Evolutionary conservation across 768 basidiomycete species (phyloP).

Genomic region (Lactarius indigo): DNA sequence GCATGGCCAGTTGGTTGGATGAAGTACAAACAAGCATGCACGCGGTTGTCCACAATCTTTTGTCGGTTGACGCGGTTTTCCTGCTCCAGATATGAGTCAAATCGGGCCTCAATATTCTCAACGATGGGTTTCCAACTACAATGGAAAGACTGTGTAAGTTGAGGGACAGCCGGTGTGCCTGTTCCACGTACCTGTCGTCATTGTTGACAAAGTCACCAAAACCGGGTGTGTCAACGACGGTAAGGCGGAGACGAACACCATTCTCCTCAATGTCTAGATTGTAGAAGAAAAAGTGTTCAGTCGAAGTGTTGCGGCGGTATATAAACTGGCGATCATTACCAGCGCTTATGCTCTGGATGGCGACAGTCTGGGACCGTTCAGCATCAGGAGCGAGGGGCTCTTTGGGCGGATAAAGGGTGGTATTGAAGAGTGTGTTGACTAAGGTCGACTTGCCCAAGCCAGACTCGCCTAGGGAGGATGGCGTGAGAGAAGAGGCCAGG

Average conservation of each 20-base stretch:
- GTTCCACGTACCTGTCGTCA: slow-evolving; percentile 72
- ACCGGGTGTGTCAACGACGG: slow-evolving; percentile 99
- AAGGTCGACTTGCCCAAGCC: slow-evolving; percentile 98
- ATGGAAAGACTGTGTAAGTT: slow-evolving; percentile 25
- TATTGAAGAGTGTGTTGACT: slow-evolving; percentile 98
- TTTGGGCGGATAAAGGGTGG: slow-evolving; percentile 88
- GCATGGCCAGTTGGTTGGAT: slow-evolving; percentile 98
- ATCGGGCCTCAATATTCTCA: slow-evolving; percentile 96
- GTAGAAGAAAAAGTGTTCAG: slow-evolving; percentile 24
- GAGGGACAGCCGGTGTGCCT: not conserved
- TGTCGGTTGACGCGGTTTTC: slow-evolving; percentile 96
- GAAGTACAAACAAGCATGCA: slow-evolving; percentile 98
- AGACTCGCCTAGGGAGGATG: slow-evolving; percentile 73
- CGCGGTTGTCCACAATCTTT: slow-evolving; percentile 94
- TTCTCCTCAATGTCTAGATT: slow-evolving; percentile 95
- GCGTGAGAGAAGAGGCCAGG: not conserved
- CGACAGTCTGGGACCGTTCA: slow-evolving; percentile 88
- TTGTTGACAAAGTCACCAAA: slow-evolving; percentile 99
- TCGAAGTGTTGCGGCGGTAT: not conserved
- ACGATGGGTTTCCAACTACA: slow-evolving; percentile 96
- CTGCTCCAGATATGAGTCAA: slow-evolving; percentile 96
- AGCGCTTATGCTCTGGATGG: slow-evolving; percentile 97
- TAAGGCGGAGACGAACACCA: slow-evolving; percentile 91
- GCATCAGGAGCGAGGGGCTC: slow-evolving; percentile 78
- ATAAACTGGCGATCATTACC: slow-evolving; percentile 46